Base-by-base conservation (phyloP, 2,329 filamentous ascomycete genomes). In the Fusarium sp. region DNA sequence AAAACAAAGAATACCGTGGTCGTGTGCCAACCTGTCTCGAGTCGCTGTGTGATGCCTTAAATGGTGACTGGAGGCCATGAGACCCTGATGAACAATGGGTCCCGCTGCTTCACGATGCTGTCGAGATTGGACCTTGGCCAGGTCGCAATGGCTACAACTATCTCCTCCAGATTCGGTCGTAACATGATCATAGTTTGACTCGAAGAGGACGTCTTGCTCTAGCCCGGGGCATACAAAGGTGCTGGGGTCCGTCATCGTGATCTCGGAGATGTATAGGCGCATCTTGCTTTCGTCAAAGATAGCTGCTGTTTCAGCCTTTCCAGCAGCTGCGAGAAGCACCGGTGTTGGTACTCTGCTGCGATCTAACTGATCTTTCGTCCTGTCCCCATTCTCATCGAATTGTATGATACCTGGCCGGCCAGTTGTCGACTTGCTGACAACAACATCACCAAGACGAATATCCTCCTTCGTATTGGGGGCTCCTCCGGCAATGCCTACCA, bases 241-340 rank as follows among this genome's bases (percentile, higher is more conserved):
- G 15, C 12, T 42, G 15, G 52, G 27, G 14, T 32, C 20, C 22
- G 27, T 38, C 18, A 38, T 6, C 11, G n/a, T 25, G 52, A 55
- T 38, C 15, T 32, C 43, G 29, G 30, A 27, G 11, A 55, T 55
- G 42, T 55, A 55, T n/a, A 9, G 30, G 16, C 14, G 16, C 52
- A 55, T 55, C 8, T 55, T 44, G 20, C 52, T 55, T 44, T 46
- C 43, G 11, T 44, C 52, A 27, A 55, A 44, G 25, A 55, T 55
- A 5, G 52, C 43, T 16, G 30, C 43, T 32, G 30, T 55, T 14
- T 55, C 52, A 1, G 43, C 52, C 30, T 55, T 55, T 5, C 52
- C 42, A 22, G n/a, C 43, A n/a, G 52, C 52, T 14, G 52, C 34
- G 20, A 55, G n/a, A n/a, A 55, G 42, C 6, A 32, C 25, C 18